Evolutionary conservation across 176 grass and related monocot genomes (phyloP).

Genomic region (Aegilops longissima): DNA sequence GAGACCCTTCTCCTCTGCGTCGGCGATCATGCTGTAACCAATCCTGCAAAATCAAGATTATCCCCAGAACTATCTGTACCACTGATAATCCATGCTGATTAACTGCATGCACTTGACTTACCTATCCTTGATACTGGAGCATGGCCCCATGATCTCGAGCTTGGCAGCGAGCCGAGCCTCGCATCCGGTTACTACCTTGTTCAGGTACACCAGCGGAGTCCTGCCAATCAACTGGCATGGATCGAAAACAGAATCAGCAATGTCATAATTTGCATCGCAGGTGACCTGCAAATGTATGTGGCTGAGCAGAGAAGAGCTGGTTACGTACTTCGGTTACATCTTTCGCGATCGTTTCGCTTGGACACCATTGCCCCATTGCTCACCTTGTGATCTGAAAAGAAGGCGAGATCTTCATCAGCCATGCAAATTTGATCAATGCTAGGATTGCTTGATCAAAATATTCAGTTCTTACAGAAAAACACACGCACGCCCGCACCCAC

Average conservation of each 20-base stretch:
- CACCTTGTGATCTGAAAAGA: neutral
- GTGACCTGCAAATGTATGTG: neutral
- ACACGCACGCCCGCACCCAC: too few species aligned
- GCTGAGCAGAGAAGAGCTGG: neutral
- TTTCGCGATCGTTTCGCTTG: slow-evolving; percentile 37
- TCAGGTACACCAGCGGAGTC: slow-evolving; percentile 72
- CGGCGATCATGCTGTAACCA: slow-evolving; percentile 76
- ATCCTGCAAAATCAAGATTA: slow-evolving; percentile 38
- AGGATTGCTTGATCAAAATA: neutral
- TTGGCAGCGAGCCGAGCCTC: slow-evolving; percentile 52
- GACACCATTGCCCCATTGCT: slow-evolving; percentile 33
- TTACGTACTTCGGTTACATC: slow-evolving; percentile 57
- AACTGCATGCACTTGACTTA: neutral
- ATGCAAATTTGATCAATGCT: neutral
- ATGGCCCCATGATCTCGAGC: slow-evolving; percentile 78
- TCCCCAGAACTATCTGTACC: too few species aligned
- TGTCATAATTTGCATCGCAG: too few species aligned
- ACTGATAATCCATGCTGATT: too few species aligned
- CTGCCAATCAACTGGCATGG: slow-evolving; percentile 55
- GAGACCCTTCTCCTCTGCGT: slow-evolving; percentile 65
- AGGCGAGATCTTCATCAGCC: neutral
- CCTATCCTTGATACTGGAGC: slow-evolving; percentile 83
- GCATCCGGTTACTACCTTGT: slow-evolving; percentile 55
- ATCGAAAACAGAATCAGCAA: neutral
- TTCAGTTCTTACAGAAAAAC: neutral